Evolutionary conservation across 495 filamentous ascomycete species (phyloP), one percentile per base, ranked within the genome.

Genomic region (Patellaria atrata): DNA sequence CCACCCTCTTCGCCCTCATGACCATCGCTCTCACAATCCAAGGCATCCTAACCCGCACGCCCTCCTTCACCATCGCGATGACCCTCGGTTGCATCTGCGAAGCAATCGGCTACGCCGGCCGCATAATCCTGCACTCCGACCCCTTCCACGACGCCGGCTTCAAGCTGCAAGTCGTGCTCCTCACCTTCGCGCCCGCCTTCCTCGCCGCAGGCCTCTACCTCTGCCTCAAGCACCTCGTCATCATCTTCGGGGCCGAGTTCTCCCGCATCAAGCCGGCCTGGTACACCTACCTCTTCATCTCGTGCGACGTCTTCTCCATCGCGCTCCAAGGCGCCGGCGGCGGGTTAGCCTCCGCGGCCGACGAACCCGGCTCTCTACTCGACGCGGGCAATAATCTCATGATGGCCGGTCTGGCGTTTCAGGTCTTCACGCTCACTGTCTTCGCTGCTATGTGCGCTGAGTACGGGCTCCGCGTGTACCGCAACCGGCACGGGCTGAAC

Each of bases 141-240:
- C 57, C 47, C 23, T 64, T 50, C 44, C 28, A 44, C 22, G 48
- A 52, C 28, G n/a, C 16, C 20, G 14, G 24, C 12, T 38, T 34
- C 18, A 6, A 26, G 2, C 9, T 33, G 4, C 51, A 56, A 35
- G 54, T 56, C 35, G 41, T 69, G 35, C 67, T 62, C 30, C 54
- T 75, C 22, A 67, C 63, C n/a, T 48, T 64, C 16, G 65, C 57
- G 1, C 71, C 71, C 1, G 61, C 67, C n/a, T 73, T 64, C 39
- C 61, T 65, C 41, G 59, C 65, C 7, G 70, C 70, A 0, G 66
- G 59, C 13, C 63, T 74, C 33, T 75, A 75, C 44, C 49, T 71
- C 29, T 68, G 64, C 6, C 45, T 62, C 25, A 50, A 57, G 29
- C 29, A 43, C 27, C 5, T 54, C 18, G 59, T 70, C 44, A 37